These are phyloP conservation scores for Aspergillus egyptiacus DNA, from an alignment of 495 filamentous ascomycete genomes.

Conservation along the genomic window DNA sequence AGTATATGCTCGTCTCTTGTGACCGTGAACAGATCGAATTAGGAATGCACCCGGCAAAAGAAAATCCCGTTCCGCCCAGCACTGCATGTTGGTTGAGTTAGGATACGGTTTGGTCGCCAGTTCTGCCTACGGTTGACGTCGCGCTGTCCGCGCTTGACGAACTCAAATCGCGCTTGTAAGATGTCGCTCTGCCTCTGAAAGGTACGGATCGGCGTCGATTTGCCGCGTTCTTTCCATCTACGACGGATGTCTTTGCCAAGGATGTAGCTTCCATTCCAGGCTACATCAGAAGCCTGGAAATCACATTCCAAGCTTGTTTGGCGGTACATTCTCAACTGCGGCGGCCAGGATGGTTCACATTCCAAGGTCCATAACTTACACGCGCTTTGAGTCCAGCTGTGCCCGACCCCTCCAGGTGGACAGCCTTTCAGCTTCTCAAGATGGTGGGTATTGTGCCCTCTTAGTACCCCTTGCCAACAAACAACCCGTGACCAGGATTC, in stretches of 20 bases:
- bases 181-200: background rate
- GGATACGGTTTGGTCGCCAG: background rate
- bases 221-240: background rate
- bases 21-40: background rate
- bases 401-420: background rate
- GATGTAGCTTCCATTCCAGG: constrained; percentile 26
- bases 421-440: background rate
- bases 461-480: background rate
- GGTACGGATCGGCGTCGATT: background rate
- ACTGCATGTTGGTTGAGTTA: background rate
- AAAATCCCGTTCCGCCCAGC: constrained; percentile 9
- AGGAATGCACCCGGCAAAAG: constrained; percentile 20
- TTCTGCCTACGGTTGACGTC: background rate
- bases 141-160: background rate
- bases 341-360: constrained; percentile 23
- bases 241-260: background rate
- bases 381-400: background rate
- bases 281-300: constrained; percentile 14
- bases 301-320: constrained; percentile 18
- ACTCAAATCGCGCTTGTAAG: background rate
- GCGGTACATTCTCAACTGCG: constrained; percentile 29
- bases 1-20: background rate
- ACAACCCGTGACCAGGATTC: background rate
- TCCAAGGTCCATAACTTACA: constrained; percentile 28
- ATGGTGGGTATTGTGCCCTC: background rate